Evolutionary conservation across 2,329 filamentous ascomycete genomes (phyloP).

Genomic region (Ophiostoma novo-ulmi): DNA sequence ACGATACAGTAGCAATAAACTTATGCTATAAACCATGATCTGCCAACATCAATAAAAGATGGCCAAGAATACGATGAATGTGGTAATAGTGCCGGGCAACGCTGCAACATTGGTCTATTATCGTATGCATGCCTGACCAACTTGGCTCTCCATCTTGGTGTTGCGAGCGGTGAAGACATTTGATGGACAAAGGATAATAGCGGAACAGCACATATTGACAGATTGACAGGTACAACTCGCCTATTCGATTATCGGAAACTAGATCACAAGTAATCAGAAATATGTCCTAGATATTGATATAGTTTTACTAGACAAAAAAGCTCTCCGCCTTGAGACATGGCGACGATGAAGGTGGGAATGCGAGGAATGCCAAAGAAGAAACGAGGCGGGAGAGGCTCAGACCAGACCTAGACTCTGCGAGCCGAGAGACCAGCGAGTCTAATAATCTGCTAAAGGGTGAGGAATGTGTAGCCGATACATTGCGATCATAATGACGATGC

Average conservation of each 20-base stretch:
- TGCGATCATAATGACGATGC: not conserved
- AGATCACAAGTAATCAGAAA: not conserved
- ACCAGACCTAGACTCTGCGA: not conserved
- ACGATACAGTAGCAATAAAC: not conserved
- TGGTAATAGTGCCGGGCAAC: not conserved
- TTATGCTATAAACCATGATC: not conserved
- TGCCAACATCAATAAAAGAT: not conserved
- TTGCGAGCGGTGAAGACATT: not conserved
- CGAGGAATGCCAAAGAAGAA: not conserved
- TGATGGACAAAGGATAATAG: not conserved
- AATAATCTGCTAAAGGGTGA: not conserved
- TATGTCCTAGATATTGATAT: not conserved
- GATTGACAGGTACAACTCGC: not conserved
- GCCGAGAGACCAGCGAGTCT: not conserved
- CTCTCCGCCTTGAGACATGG: not conserved
- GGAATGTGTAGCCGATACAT: not conserved
- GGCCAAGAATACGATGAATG: not conserved
- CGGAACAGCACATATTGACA: not conserved
- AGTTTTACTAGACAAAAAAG: not conserved
- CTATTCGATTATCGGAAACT: not conserved
- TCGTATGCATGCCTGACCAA: not conserved
- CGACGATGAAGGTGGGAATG: not conserved
- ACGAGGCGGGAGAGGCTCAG: constrained; percentile 1
- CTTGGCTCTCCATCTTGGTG: not conserved
- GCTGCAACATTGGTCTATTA: constrained; percentile 2